Percentiles rank a stretch among this genome's conserved stretches.
phyloP scores from a whole-genome alignment of 441 rosid genomes.

The Gossypium laxum region DNA sequence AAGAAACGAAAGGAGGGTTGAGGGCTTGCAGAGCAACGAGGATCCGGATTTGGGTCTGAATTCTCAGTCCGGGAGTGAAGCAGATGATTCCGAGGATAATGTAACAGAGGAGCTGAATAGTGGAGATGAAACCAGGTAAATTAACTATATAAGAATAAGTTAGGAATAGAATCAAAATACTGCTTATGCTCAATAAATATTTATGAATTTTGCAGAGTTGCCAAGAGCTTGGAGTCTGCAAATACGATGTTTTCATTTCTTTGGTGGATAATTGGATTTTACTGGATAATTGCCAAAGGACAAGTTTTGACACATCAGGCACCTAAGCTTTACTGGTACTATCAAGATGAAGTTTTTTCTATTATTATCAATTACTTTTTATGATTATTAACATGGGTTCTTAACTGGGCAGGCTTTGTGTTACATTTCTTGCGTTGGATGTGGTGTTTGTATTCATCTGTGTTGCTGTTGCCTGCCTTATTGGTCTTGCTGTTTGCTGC shows the following conservation, averaged over 20 bases:
- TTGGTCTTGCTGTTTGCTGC: slow-evolving; percentile 63
- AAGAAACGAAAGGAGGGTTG: slow-evolving; percentile 24
- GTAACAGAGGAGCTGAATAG: slow-evolving; percentile 23
- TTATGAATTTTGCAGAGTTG: slow-evolving; percentile 27
- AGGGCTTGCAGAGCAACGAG: slow-evolving; percentile 12
- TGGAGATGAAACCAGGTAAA: slow-evolving; percentile 40
- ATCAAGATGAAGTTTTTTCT: not conserved
- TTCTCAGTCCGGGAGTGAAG: slow-evolving; percentile 29
- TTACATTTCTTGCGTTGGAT: slow-evolving; percentile 57
- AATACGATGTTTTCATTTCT: slow-evolving; percentile 51
- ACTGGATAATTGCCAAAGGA: slow-evolving; percentile 41
- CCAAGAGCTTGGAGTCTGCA: slow-evolving; percentile 48
- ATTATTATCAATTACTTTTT: not conserved
- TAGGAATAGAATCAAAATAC: not conserved
- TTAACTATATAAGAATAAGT: not conserved
- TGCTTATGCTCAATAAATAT: not conserved
- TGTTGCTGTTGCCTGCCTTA: slow-evolving; percentile 44
- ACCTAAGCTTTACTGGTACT: slow-evolving; percentile 49
- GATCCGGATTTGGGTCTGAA: slow-evolving; percentile 12
- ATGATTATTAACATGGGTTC: not conserved
- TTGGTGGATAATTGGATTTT: slow-evolving; percentile 57
- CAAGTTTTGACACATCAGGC: slow-evolving; percentile 28
- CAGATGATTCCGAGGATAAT: slow-evolving; percentile 35
- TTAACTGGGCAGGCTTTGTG: slow-evolving; percentile 47
- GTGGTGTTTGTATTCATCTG: slow-evolving; percentile 53